Base-by-base conservation (phyloP, 2,329 filamentous ascomycete species). In the Calonectria pteridis region DNA sequence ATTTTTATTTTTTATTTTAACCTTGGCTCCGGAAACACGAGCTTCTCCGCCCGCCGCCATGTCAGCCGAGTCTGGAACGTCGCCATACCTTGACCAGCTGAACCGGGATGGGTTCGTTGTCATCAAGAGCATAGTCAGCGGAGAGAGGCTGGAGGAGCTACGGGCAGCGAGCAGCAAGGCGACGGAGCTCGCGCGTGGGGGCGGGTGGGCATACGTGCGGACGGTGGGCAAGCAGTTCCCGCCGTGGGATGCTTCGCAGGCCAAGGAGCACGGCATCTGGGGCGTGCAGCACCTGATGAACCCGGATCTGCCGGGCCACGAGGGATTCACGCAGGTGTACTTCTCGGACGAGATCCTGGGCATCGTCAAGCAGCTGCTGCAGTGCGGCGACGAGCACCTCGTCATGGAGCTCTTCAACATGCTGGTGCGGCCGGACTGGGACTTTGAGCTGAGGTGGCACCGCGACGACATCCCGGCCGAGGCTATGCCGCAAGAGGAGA, bases 381-480 rank as follows among this genome's bases (percentile, higher is more conserved):
- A 84, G 67, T 87, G 85, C 71, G 76, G 77, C 23, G 90, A 92
- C 40, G 91, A 93, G 6, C 87, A 92, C 1, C 87, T 98, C 28
- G 93, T 96, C 49, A 94, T 98, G 92, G 95, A 98, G 84, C 86
- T 98, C 23, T 95, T 95, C 85, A 98, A 98, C 82, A 89, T 98
- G 84, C 91, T 98, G 10, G 92, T 97, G 18, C 88, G 93, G 6
- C 95, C 95, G 0, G 91, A 92, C 49, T 78, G 81, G 3, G 91
- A 93, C 77, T 98, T 96, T 80, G 91, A 91, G 79, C 88, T 98
- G 64, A 87, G 93, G 63, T 98, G 95, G 95, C 95, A 98, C 82
- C 88, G 95, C 37, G 95, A 98, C 81, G 95, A 97, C 81, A 93
- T 98, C 59, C 87, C 92, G 3, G 88, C 92, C n/a, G 87, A 88